Evolutionary conservation across 305 asterid genomes (phyloP).

Genomic region (Fraxinus baroniana): DNA sequence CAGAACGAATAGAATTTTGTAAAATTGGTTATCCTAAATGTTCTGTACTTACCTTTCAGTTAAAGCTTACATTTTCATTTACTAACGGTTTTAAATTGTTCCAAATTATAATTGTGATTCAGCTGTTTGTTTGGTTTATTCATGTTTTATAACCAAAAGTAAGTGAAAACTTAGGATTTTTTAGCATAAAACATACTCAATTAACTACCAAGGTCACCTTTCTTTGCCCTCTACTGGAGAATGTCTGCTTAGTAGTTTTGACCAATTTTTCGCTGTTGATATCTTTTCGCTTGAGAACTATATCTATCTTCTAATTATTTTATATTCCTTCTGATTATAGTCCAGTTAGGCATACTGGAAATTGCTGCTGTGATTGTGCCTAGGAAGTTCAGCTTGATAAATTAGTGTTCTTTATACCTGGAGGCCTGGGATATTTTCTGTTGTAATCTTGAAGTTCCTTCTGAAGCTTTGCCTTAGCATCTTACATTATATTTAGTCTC

Average conservation of each 20-base stretch:
- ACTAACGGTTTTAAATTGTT: slow-evolving; percentile 8
- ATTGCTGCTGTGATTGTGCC: background rate
- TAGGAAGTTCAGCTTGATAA: background rate
- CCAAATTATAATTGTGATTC: background rate
- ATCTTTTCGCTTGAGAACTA: slow-evolving; percentile 5
- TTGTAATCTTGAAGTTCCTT: slow-evolving; percentile 3
- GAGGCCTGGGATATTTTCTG: background rate
- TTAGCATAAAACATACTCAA: background rate
- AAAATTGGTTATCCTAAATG: background rate
- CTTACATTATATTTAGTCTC: slow-evolving; percentile 3
- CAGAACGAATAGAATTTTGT: background rate
- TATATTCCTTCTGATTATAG: background rate
- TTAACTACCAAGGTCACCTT: background rate
- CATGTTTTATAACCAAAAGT: background rate
- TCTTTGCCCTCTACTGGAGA: background rate
- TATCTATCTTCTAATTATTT: slow-evolving; percentile 1
- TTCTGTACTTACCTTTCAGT: background rate
- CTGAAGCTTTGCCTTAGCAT: background rate
- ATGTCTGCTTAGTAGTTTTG: background rate
- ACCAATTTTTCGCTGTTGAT: slow-evolving; percentile 9
- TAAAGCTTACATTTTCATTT: background rate
- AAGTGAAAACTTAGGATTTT: background rate
- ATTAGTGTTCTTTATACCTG: background rate
- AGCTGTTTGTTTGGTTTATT: background rate
- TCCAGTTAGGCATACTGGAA: background rate